Evolutionary conservation across 129 eudicot genomes (phyloP).

Genomic region (Helichrysum umbraculigerum): DNA sequence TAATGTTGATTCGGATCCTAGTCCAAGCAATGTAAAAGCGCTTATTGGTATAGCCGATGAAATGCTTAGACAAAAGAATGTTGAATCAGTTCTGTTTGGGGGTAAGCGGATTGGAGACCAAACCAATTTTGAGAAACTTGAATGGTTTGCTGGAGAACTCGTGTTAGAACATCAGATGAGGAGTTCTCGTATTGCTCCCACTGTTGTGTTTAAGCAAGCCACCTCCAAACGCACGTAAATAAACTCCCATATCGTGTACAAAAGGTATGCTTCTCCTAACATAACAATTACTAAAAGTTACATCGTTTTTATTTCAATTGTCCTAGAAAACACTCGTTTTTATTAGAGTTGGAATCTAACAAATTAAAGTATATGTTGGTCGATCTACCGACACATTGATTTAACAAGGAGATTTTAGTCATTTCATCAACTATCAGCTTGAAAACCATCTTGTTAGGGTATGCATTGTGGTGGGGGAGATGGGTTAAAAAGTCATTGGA

Average conservation of each 20-base stretch:
- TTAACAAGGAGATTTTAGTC: slow-evolving; percentile 9
- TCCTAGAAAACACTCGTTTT: no score
- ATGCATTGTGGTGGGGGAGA: slow-evolving; percentile 3
- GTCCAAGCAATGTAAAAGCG: slow-evolving; percentile 54
- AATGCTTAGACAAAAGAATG: slow-evolving; percentile 77
- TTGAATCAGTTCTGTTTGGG: slow-evolving; percentile 70
- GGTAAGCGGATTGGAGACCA: slow-evolving; percentile 77
- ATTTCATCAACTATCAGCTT: slow-evolving; percentile 5
- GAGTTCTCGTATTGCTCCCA: slow-evolving; percentile 79
- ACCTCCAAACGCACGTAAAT: slow-evolving; percentile 30
- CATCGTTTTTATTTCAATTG: not conserved
- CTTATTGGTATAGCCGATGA: slow-evolving; percentile 61
- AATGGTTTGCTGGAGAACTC: slow-evolving; percentile 85
- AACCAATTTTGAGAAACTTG: slow-evolving; percentile 74
- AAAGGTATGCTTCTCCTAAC: slow-evolving; percentile 12
- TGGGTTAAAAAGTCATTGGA: not conserved
- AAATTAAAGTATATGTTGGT: not conserved
- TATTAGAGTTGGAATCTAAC: not conserved
- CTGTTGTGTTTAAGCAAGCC: slow-evolving; percentile 84
- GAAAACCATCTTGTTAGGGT: not conserved
- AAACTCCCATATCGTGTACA: slow-evolving; percentile 8
- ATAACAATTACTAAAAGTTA: not conserved
- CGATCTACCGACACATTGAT: slow-evolving; percentile 16
- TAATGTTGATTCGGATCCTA: slow-evolving; percentile 57
- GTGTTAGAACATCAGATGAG: slow-evolving; percentile 88